Conservation (phyloP, 768 basidiomycete genomes). For the Panus rudis region DNA sequence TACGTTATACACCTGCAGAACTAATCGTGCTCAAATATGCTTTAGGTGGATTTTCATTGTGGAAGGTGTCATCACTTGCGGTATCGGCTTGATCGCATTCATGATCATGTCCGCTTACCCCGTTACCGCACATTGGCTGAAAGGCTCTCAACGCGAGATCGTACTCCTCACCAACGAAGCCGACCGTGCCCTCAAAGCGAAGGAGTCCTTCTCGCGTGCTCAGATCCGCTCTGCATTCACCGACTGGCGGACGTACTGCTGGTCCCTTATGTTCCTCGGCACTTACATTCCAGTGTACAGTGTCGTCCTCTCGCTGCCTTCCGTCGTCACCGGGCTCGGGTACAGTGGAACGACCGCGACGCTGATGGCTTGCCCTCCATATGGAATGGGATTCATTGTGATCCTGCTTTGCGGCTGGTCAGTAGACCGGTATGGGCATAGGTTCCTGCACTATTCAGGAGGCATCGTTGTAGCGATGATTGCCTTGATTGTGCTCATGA, state of each 20-base stretch:
- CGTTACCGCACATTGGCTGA: conserved; percentile 37
- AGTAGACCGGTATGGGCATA: conserved; percentile 17
- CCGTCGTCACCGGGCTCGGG: conserved; percentile 60
- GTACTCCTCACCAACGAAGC: conserved; percentile 32
- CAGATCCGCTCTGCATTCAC: conserved; percentile 30
- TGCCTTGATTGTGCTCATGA: conserved; percentile 26
- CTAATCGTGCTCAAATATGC: conserved; percentile 7
- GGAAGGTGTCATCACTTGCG: conserved; percentile 41
- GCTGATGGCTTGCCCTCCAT: conserved; percentile 52
- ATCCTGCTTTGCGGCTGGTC: conserved; percentile 19
- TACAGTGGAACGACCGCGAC: conserved; percentile 50
- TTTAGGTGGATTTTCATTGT: conserved; percentile 33
- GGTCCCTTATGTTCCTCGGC: conserved; percentile 36
- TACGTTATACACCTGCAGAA: conserved; percentile 4
- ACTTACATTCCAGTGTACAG: conserved; percentile 40
- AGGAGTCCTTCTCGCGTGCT: conserved; percentile 27
- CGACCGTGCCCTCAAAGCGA: conserved; percentile 26
- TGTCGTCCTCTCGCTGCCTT: conserved; percentile 55
- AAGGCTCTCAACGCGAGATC: conserved; percentile 33
- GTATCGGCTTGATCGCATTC: conserved; percentile 26
- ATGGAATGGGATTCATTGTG: conserved; percentile 28
- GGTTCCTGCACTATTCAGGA: conserved; percentile 20
- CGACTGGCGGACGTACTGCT: conserved; percentile 33
- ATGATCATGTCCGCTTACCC: conserved; percentile 42
- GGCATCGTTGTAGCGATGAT: conserved; percentile 16